These are phyloP conservation scores for Coemansia biformis DNA, from an alignment of 192 early-diverging fungal species.

Conservation along the genomic window DNA sequence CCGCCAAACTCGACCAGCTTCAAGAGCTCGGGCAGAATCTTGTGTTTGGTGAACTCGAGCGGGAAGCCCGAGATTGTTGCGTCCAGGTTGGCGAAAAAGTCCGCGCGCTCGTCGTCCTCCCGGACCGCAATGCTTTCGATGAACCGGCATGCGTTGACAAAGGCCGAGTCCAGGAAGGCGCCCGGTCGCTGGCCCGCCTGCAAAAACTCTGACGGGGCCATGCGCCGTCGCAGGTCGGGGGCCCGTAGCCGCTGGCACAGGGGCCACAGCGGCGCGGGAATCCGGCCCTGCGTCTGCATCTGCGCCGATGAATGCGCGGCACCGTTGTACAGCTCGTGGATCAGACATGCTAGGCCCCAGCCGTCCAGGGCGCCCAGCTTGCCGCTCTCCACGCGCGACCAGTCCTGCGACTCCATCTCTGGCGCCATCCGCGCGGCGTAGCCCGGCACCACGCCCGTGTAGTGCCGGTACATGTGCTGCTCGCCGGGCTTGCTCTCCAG, in stretches of 20 bases:
- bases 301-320: conserved; percentile 48
- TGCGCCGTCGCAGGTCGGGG: conserved; percentile 57
- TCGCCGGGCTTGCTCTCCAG: conserved; percentile 52
- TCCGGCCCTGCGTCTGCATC: conserved; percentile 48
- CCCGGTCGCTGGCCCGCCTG: conserved; percentile 55
- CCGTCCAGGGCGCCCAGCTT: conserved; percentile 62
- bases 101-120: conserved; percentile 77
- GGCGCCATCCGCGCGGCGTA: conserved; percentile 41
- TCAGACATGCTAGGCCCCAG: conserved; percentile 75
- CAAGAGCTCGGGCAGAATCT: conserved; percentile 87
- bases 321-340: conserved; percentile 80
- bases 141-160: conserved; percentile 77
- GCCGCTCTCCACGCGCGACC: conserved; percentile 10
- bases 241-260: conserved; percentile 60
- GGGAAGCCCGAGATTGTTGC: conserved; percentile 71
- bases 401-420: conserved; percentile 24
- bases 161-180: conserved; percentile 77
- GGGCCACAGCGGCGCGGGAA: conserved; percentile 56
- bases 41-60: conserved; percentile 77
- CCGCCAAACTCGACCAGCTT: conserved; percentile 77
- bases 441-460: conserved; percentile 25
- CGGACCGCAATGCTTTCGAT: conserved; percentile 92
- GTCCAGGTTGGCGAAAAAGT: conserved; percentile 79
- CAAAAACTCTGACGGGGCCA: conserved; percentile 64
- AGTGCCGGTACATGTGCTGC: conserved; percentile 20